Evolutionary conservation across 2,329 filamentous ascomycete genomes (phyloP).

Genomic region (Parafenestella ontariensis): DNA sequence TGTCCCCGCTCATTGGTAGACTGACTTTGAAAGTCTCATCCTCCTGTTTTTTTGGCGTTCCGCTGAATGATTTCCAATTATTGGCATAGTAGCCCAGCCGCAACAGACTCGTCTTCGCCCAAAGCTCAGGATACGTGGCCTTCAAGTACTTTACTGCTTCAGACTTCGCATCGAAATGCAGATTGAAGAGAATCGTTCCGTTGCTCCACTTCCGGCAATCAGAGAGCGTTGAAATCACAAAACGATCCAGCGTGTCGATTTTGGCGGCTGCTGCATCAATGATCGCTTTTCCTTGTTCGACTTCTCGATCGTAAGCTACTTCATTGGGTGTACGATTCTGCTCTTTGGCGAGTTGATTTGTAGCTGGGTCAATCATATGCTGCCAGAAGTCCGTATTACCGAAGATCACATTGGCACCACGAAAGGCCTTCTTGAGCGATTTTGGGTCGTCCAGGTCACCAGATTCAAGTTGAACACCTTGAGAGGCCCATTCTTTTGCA

Average conservation of each 20-base stretch:
- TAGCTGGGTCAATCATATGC: conserved; percentile 18
- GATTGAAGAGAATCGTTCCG: conserved; percentile 43
- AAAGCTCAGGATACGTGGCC: conserved; percentile 33
- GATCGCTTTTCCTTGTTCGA: conserved; percentile 49
- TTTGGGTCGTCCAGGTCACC: conserved; percentile 20
- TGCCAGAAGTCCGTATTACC: conserved; percentile 53
- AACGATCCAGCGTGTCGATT: conserved; percentile 48
- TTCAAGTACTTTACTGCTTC: conserved; percentile 50
- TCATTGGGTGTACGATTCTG: conserved; percentile 36
- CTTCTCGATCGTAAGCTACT: conserved; percentile 47
- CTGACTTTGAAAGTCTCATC: conserved; percentile 28
- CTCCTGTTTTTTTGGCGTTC: conserved; percentile 25
- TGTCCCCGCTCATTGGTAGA: conserved; percentile 26
- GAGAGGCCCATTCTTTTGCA: conserved; percentile 34
- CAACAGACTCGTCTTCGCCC: conserved; percentile 35
- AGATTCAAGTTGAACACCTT: conserved; percentile 26
- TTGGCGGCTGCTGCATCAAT: conserved; percentile 50
- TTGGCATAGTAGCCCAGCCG: conserved; percentile 31
- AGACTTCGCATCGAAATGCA: conserved; percentile 55
- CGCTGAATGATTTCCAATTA: conserved; percentile 27
- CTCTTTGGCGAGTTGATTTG: conserved; percentile 18
- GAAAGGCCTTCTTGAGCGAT: conserved; percentile 23
- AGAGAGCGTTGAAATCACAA: conserved; percentile 54
- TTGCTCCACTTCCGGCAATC: conserved; percentile 36
- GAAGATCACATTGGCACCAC: conserved; percentile 41